phyloP scores from a whole-genome alignment of 345 rosid species.

The Salix caprea region DNA sequence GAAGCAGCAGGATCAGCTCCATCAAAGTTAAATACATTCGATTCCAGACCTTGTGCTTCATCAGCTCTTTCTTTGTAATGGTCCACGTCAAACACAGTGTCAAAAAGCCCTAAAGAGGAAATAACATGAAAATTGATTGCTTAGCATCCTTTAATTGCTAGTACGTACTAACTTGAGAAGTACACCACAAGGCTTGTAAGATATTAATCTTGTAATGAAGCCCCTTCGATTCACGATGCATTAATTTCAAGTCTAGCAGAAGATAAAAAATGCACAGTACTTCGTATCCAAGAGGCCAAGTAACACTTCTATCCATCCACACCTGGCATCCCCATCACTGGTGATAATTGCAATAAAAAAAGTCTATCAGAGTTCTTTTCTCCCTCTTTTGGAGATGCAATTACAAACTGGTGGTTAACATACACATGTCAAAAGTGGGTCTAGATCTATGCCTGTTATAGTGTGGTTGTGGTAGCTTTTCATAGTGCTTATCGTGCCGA shows the following conservation, averaged over 20 bases:
- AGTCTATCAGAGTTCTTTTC: neutral
- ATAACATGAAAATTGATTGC: conserved; percentile 14
- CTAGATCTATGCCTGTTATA: too few species aligned
- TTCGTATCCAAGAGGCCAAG: neutral
- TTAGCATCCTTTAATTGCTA: neutral
- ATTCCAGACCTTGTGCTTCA: conserved; percentile 67
- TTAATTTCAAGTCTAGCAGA: neutral
- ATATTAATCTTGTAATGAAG: neutral
- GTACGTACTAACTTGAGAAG: neutral
- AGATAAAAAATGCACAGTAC: neutral
- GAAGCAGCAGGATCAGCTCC: conserved; percentile 78
- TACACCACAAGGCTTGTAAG: neutral
- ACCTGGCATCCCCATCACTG: neutral
- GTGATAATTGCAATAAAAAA: neutral
- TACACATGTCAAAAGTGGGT: neutral
- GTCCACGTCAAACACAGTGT: conserved; percentile 85
- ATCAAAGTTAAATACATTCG: conserved; percentile 89
- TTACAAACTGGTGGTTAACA: neutral
- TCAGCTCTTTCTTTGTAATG: conserved; percentile 78
- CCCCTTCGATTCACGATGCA: neutral
- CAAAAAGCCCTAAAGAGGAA: conserved; percentile 62
- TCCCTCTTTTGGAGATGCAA: neutral
- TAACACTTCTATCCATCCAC: neutral
- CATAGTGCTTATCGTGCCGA: too few species aligned
- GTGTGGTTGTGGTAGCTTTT: too few species aligned